Evolutionary conservation across 192 early-diverging fungal genomes (phyloP).

Genomic region (Umbelopsis vinacea): DNA sequence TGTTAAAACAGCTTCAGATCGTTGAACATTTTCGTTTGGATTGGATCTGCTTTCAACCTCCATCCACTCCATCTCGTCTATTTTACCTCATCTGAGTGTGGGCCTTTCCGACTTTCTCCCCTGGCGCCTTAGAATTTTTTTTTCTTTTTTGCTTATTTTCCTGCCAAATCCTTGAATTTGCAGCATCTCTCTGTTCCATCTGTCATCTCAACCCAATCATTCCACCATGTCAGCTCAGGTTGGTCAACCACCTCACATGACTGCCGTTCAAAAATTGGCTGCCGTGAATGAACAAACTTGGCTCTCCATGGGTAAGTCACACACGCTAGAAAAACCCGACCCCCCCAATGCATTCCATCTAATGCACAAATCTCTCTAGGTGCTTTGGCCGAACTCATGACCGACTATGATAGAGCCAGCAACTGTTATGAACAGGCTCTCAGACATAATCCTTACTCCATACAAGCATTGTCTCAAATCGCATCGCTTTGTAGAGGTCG

Average conservation of each 20-base stretch:
- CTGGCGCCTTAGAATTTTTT: conserved; percentile 1
- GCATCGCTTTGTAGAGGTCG: conserved; percentile 82
- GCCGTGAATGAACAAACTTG: conserved; percentile 64
- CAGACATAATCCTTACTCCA: conserved; percentile 92
- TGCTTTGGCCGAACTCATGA: conserved; percentile 42
- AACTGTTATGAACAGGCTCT: conserved; percentile 87
- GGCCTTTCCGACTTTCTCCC: not conserved
- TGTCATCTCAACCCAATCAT: not conserved
- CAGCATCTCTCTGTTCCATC: not conserved
- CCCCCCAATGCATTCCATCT: not conserved
- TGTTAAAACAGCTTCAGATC: not conserved
- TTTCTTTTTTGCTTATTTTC: not conserved
- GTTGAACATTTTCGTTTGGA: too few relatives aligned
- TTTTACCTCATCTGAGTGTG: not conserved
- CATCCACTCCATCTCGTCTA: too few relatives aligned
- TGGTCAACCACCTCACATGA: conserved; percentile 18
- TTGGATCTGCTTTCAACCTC: too few relatives aligned
- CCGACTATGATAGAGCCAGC: conserved; percentile 84
- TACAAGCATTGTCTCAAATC: conserved; percentile 76
- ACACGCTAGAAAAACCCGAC: not conserved
- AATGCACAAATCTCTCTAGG: not conserved
- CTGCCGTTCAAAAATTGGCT: conserved; percentile 51
- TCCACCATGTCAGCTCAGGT: conserved; percentile 14
- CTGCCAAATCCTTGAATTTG: not conserved
- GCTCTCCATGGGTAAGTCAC: conserved; percentile 59